Evolutionary conservation across 805 yeast genomes (phyloP), one percentile per base, ranked within the genome.

Genomic region (Candida andamanensis): DNA sequence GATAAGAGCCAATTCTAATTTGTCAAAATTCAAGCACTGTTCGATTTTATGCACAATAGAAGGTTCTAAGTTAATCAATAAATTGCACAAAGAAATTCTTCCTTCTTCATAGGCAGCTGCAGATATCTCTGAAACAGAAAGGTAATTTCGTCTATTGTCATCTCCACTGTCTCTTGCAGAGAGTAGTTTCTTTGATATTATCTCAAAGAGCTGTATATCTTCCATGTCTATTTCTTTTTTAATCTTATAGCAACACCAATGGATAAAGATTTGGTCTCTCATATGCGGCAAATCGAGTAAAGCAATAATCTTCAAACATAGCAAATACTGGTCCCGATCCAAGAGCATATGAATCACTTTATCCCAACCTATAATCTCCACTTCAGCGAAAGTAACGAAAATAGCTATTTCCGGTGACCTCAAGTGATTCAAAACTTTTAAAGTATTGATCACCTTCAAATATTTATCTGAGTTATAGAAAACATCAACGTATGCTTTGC

Each of bases 221-320:
- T 72, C 66, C 36, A 68, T 42, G 17, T 68, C 70, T 5, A 67
- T 46, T 11, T 80, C 78, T 18, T 58, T 56, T 36, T 67, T 69
- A 15, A 89, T 76, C 48, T 85, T 83, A 20, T 71, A 58, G 37
- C 80, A 73, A 4, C 95, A 89, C 97, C 97, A 92, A 41, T 79
- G 72, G 2, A 76, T 65, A 47, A 80, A 82, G 0, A 92, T 72
- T 11, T 42, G 21, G 15, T 51, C 52, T 26, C 44, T 50, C 24
- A 49, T 44, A 13, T 62, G 27, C 73, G 77, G 30, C 63, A 55
- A 28, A 56, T 59, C 42, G 68, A 62, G 44, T 17, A 72, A 61
- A 12, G 71, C 67, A 4, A 83, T 70, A 1, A 87, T 60, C 38
- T 78, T 73, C 20, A 85, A 52, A 2, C 87, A 77, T 26, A 84